Conservation (phyloP, 306 rosid species). For the Trifolium repens region DNA sequence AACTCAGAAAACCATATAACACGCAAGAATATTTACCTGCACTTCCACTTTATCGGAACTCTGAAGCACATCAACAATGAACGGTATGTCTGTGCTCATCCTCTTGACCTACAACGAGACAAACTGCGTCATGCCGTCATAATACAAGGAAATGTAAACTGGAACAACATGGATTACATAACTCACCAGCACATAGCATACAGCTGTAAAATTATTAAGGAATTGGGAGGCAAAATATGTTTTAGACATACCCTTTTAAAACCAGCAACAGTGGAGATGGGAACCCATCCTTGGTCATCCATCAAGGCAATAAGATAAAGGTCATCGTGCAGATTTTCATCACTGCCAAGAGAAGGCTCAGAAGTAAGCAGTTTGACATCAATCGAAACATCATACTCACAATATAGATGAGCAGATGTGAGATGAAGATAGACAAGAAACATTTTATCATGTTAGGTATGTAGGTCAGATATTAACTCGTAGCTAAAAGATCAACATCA, state of each 20-base stretch:
- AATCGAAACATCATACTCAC: conserved; percentile 25
- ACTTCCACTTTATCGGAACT: conserved; percentile 76
- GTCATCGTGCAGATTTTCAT: conserved; percentile 88
- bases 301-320: conserved; percentile 75
- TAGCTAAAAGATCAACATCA: conserved; percentile 10
- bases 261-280: conserved; percentile 68
- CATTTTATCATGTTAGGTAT: conserved; percentile 3
- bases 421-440: conserved; percentile 34
- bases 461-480: not conserved
- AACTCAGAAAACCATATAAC: not conserved
- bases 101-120: conserved; percentile 57
- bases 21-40: conserved; percentile 61
- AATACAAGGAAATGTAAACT: conserved; percentile 22
- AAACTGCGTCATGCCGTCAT: conserved; percentile 12
- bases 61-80: conserved; percentile 83
- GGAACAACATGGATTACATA: conserved; percentile 27
- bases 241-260: conserved; percentile 80
- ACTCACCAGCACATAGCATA: conserved; percentile 28
- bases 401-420: conserved; percentile 1
- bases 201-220: conserved; percentile 10
- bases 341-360: conserved; percentile 71
- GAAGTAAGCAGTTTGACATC: conserved; percentile 49
- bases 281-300: conserved; percentile 97
- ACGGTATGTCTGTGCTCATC: conserved; percentile 78
- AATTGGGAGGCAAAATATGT: conserved; percentile 27